Evolutionary conservation across 1,139 yeast genomes (phyloP).

Genomic region (Lodderomyces metapsilosis): DNA sequence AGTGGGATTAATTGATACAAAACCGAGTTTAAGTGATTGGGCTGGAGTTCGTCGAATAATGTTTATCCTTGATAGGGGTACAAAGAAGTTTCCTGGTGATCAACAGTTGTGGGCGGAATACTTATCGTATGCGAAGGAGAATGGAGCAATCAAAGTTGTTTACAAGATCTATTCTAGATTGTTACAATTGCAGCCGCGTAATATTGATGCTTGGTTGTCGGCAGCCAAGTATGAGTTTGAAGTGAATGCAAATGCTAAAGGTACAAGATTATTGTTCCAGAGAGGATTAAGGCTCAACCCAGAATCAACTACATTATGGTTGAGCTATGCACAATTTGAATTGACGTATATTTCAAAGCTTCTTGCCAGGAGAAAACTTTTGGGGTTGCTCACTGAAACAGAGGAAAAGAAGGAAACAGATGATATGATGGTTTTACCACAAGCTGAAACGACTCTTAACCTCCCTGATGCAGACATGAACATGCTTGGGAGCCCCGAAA

Average conservation of each 20-base stretch:
- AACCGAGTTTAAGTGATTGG: conserved; percentile 77
- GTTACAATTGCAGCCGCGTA: conserved; percentile 86
- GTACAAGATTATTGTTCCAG: conserved; percentile 85
- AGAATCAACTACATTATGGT: conserved; percentile 73
- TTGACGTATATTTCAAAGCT: conserved; percentile 80
- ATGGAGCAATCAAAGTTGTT: conserved; percentile 76
- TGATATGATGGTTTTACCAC: conserved; percentile 44
- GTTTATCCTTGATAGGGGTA: conserved; percentile 82
- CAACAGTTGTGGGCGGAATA: conserved; percentile 77
- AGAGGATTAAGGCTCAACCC: conserved; percentile 82
- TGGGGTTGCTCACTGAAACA: conserved; percentile 73
- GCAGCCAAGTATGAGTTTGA: conserved; percentile 96
- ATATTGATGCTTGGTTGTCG: conserved; percentile 87
- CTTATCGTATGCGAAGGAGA: conserved; percentile 67
- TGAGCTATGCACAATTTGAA: conserved; percentile 85
- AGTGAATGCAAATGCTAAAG: conserved; percentile 81
- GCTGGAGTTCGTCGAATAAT: conserved; percentile 81
- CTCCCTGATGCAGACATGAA: conserved; percentile 88
- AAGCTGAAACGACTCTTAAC: conserved; percentile 54
- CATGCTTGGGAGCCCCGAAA: conserved; percentile 79
- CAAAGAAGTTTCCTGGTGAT: conserved; percentile 76
- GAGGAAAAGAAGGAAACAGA: conserved; percentile 11
- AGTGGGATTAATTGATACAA: conserved; percentile 48
- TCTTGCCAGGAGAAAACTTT: conserved; percentile 75
- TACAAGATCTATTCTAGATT: conserved; percentile 77